phyloP scores from a whole-genome alignment of 352 stramenopile genomes.

The Phytopythium ostracodes region DNA sequence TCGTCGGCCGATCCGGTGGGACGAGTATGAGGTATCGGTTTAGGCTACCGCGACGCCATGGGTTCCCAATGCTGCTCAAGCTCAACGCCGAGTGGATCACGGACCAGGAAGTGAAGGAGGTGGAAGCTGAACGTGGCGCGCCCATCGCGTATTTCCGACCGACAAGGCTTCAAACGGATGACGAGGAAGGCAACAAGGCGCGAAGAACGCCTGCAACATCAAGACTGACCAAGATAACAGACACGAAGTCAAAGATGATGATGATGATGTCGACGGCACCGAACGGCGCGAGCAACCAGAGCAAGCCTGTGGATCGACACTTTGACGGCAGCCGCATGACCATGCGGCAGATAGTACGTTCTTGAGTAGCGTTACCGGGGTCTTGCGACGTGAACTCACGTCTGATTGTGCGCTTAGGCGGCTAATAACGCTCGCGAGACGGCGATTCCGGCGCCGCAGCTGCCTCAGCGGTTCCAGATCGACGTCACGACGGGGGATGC shows the following conservation, averaged over 20 bases:
- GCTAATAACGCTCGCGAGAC: constrained; percentile 35
- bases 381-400: background rate
- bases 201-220: background rate
- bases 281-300: background rate
- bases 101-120: constrained; percentile 37
- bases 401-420: constrained; percentile 16
- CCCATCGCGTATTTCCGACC: constrained; percentile 41
- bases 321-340: constrained; percentile 72
- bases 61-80: constrained; percentile 62
- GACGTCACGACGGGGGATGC: constrained; percentile 40
- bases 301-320: constrained; percentile 12
- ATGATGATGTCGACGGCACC: constrained; percentile 3
- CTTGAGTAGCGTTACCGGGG: too few species aligned
- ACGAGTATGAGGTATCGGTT: constrained; percentile 28
- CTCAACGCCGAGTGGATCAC: constrained; percentile 65
- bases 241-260: constrained; percentile 1
- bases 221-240: background rate
- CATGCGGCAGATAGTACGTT: constrained; percentile 46
- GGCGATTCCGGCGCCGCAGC: constrained; percentile 30
- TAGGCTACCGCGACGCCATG: constrained; percentile 37
- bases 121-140: constrained; percentile 45
- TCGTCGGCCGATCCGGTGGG: background rate
- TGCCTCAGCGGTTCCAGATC: constrained; percentile 50
- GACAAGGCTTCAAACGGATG: background rate
- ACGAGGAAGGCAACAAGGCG: background rate